A percentile compares a stretch with the other conserved stretches of the same genome.
These are phyloP conservation scores for Fusarium albidum DNA, from an alignment of 2,329 filamentous ascomycete genomes.

Conservation along the genomic window DNA sequence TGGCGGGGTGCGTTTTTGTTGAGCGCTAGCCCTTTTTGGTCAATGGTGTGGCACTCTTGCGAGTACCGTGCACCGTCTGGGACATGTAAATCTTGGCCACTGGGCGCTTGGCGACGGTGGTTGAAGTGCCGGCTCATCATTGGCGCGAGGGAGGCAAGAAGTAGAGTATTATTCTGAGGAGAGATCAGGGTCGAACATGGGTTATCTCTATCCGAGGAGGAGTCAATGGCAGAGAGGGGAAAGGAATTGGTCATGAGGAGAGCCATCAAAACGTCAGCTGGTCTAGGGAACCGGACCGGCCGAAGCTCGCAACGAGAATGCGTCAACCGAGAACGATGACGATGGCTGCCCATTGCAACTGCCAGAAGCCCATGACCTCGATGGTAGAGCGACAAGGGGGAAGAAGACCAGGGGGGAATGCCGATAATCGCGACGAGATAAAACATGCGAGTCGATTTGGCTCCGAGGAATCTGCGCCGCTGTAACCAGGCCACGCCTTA, in stretches of 20 bases:
- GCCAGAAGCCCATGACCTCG: conserved; percentile 18
- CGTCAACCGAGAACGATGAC: conserved; percentile 16
- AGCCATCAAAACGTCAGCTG: background rate
- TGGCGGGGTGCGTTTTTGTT: conserved; percentile 17
- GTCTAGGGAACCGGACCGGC: conserved; percentile 2
- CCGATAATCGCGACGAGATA: conserved; percentile 5
- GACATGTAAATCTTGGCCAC: conserved; percentile 2
- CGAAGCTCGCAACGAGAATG: conserved; percentile 2
- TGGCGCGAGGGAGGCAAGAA: background rate
- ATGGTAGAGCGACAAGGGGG: conserved; percentile 5
- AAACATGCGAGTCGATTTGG: conserved; percentile 14
- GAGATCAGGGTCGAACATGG: conserved; percentile 6
- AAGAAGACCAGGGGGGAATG: conserved; percentile 8
- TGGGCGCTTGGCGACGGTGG: conserved; percentile 9
- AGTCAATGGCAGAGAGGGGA: background rate
- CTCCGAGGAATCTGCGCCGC: conserved; percentile 6
- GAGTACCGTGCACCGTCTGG: conserved; percentile 7
- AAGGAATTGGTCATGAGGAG: background rate
- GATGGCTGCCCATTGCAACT: conserved; percentile 23
- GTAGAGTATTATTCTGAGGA: background rate
- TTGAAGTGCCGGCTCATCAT: conserved; percentile 22
- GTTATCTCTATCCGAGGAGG: background rate
- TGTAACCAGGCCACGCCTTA: conserved; percentile 23
- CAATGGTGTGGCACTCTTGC: background rate
- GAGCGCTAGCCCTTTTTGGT: conserved; percentile 8